Percentiles rank a stretch among this genome's conserved stretches.
Evolutionary conservation across 2,329 filamentous ascomycete species (phyloP).

Genomic region (Elsinoe fawcettii): DNA sequence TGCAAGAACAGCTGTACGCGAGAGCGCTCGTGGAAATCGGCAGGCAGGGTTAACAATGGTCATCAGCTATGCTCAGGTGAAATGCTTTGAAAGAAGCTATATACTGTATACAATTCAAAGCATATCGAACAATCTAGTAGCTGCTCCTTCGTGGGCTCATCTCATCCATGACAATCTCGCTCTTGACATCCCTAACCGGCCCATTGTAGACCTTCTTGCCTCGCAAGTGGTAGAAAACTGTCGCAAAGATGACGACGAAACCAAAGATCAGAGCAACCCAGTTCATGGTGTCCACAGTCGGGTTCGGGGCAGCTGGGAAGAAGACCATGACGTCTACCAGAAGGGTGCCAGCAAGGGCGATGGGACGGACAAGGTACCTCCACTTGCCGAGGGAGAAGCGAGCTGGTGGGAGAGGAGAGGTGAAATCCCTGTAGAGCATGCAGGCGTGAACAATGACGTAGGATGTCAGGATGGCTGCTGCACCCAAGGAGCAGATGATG

Average conservation of each 20-base stretch:
- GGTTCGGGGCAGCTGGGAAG: conserved; percentile 20
- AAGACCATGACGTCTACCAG: conserved; percentile 20
- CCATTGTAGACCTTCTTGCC: conserved; percentile 20
- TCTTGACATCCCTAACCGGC: conserved; percentile 17
- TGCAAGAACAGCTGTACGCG: too few species aligned
- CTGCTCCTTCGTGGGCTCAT: neutral
- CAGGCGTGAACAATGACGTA: conserved; percentile 20
- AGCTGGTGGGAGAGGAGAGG: conserved; percentile 18
- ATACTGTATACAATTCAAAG: neutral
- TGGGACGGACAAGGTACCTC: conserved; percentile 18
- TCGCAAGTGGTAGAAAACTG: conserved; percentile 16
- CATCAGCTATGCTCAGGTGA: too few species aligned
- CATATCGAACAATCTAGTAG: neutral
- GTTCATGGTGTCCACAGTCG: conserved; percentile 24
- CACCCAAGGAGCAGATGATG: conserved; percentile 19
- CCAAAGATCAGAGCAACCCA: conserved; percentile 26
- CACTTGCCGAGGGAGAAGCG: conserved; percentile 21
- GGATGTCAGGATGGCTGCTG: conserved; percentile 19
- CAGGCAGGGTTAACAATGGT: too few species aligned
- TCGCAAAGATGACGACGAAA: conserved; percentile 15
- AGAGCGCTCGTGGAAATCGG: too few species aligned
- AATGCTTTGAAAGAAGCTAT: neutral
- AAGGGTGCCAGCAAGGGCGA: conserved; percentile 16
- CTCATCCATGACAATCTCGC: conserved; percentile 5
- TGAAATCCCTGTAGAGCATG: conserved; percentile 18